Base-by-base conservation (phyloP, 2,329 filamentous ascomycete species). In the Sclerotinia nivalis region DNA sequence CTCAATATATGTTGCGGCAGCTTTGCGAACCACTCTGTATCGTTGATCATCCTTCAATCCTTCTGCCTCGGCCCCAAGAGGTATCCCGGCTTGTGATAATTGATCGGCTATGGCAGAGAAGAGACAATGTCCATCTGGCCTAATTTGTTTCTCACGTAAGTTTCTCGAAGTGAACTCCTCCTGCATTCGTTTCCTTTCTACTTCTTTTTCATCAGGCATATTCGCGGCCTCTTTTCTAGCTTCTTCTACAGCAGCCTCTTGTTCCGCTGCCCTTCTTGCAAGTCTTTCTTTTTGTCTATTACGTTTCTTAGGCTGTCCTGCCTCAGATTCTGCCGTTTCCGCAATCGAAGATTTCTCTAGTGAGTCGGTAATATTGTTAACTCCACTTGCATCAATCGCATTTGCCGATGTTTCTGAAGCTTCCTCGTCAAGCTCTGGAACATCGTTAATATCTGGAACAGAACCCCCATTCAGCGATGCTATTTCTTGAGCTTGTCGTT, bases 21-120 rank as follows among this genome's bases (percentile, higher is more conserved):
- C 87, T 66, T 84, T 82, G 22, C 96, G 83, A 37, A 97, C 89
- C 1, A 82, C 80, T 76, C 86, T 89, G 78, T 96, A 97, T 47
- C 81, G 80, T 69, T 82, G 77, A 25, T 76, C 75, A 52, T 80
- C 78, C 72, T 76, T 81, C 69, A 76, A 73, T 45, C 68, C 61
- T 22, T 75, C 75, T 8, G 70, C 72, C 6, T 75, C 75, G 9
- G 73, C 61, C 20, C 76, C 77, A 1, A 89, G 76, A 1, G 84
- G 76, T 20, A 89, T 82, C 2, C 78, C 81, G 58, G 84, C 81
- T 68, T 85, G 83, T 68, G 81, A 82, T 67, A 97, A 84, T 80
- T 97, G 93, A 79, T 96, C 93, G 37, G 95, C 94, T 65, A 98
- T 86, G 0, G 96, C 93, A 22, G 93, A 91, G 81, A 98, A 99